Base-by-base conservation (phyloP, 176 grass and related monocot genomes). In the Aegilops tauschii region DNA sequence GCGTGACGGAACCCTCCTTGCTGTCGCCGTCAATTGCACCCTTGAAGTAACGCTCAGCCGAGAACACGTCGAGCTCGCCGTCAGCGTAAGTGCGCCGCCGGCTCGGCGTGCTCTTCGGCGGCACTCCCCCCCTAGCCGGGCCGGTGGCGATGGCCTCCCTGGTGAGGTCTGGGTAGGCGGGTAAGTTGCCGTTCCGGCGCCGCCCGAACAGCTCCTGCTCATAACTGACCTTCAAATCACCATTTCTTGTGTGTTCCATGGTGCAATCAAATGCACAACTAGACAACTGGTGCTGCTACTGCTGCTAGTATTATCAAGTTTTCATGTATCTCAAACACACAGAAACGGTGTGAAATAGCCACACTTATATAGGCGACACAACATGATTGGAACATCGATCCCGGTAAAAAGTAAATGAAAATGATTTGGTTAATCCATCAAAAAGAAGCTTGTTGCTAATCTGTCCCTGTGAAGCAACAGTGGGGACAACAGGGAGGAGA, bases 1-100 rank as follows among this genome's bases (percentile, higher is more conserved):
- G 21, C 52, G 23, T 23, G 72, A 50, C 23, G 14, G 61, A 20
- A 23, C 0, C 74, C 9, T 86, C 54, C 30, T 65, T 80, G 54
- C 25, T 44, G 25, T 39, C 59, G 1, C 50, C 39, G 49, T 96
- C 89, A 44, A 92, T 84, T 16, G 67, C 42, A 7, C 94, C 92
- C 50, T 68, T 92, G 84, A 96, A 96, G 85, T 96, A 96, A 13
- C 84, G 78, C 82, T 96, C 92, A 12, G 94, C 94, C 2, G 87
- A 23, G 82, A 96, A 93, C 73, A 96, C 92, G 69, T 92, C 92
- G 44, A 96, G 92, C 89, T 96, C 94, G 45, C 85, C 89, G 78
- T 93, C 92, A 27, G 77, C 81, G 85, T 85, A 73, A 72, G 83
- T 86, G 4, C 82, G 92, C 78, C 83, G 63, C 29, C 85, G 29